Base-by-base conservation (phyloP, 2,329 filamentous ascomycete genomes). In the Fusarium sp. region DNA sequence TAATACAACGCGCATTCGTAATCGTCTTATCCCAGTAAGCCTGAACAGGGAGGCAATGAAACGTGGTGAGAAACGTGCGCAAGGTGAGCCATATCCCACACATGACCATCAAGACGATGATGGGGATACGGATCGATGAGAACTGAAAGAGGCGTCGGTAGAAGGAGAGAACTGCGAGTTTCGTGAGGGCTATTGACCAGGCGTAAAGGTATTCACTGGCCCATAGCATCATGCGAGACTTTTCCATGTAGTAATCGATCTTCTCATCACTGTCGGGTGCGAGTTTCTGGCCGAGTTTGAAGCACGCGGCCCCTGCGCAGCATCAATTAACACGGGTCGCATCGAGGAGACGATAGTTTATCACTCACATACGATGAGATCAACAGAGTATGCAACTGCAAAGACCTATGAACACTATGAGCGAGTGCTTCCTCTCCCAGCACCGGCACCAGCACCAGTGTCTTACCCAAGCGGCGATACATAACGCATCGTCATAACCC, bases 81-180 rank as follows among this genome's bases (percentile, higher is more conserved):
- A 81, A 61, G 15, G 76, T 76, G 20, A 81, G 74, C 80, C 80
- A 81, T 25, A 76, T 65, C 27, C 63, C 40, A 6, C 71, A 75
- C 9, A 68, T 65, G 7, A 58, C 75, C 40, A 79, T 72, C 20
- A 82, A 61, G 7, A 77, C 62, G 4, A 73, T 66, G 15, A 81
- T 81, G 2, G 79, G 76, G 11, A 79, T 57, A 8, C 76, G 76
- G 47, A 81, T 80, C 4, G 68, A 66, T 1, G 78, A 72, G 32
- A 78, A 65, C 1, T 65, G 71, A 47, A 81, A 82, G 3, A 81
- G 33, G 27, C 79, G 75, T 38, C 76, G 78, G 65, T 81, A 82
- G 40, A 82, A 76, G 17, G 63, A 72, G 11, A 82, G 72, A 1
- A 81, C 73, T 1, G 80, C 66, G 9, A 81, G 63, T 59, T 82